Conservation (phyloP, 306 rosid genomes). For the Alnus rubra region DNA sequence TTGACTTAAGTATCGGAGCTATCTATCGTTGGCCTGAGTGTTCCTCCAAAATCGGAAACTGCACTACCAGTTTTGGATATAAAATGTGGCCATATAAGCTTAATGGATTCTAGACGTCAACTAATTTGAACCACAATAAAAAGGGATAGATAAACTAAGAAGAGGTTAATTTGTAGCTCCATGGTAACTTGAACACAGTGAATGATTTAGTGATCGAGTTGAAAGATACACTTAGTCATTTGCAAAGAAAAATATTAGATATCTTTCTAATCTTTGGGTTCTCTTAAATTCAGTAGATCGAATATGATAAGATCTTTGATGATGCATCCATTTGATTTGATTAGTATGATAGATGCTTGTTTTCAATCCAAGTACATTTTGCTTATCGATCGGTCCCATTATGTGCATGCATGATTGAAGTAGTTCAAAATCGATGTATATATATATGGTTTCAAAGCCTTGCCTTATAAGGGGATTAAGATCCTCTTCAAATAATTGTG, state of each 20-base stretch:
- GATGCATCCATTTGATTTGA: constrained; percentile 9
- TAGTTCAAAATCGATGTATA: constrained; percentile 23
- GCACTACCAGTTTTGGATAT: too few relatives aligned
- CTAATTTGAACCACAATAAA: background rate
- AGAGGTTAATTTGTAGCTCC: too few relatives aligned
- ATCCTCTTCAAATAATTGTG: background rate
- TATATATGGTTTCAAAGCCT: background rate
- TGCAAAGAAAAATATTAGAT: background rate
- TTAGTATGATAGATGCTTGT: constrained; percentile 17
- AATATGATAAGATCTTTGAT: background rate
- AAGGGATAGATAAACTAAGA: too few relatives aligned
- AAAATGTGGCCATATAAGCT: background rate
- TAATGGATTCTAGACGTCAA: too few relatives aligned
- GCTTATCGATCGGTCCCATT: constrained; percentile 10
- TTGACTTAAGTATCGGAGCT: too few relatives aligned
- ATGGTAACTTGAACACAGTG: too few relatives aligned
- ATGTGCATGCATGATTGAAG: constrained; percentile 41
- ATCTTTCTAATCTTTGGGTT: background rate
- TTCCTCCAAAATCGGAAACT: too few relatives aligned
- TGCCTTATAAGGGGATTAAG: background rate
- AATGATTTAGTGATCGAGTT: too few relatives aligned
- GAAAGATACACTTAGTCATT: background rate
- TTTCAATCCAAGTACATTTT: constrained; percentile 6
- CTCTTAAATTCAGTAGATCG: background rate
- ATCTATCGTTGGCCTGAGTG: too few relatives aligned